These are phyloP conservation scores for Elongisporangium undulatum DNA, from an alignment of 352 stramenopile species.

Conservation along the genomic window DNA sequence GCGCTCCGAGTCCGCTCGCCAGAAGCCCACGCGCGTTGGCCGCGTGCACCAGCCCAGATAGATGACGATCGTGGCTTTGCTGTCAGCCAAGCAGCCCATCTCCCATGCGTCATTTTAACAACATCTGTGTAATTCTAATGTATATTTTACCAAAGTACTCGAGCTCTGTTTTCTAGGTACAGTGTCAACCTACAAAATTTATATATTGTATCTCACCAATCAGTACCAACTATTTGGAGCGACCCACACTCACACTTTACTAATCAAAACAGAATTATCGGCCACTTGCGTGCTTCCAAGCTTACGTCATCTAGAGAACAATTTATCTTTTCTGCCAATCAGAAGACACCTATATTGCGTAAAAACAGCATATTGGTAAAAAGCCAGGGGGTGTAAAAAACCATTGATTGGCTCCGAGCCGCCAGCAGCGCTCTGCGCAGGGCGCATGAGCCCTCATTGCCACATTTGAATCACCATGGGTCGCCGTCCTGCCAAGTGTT, in stretches of 20 bases:
- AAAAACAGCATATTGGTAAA: not conserved
- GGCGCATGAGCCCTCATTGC: not conserved
- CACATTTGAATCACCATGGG: constrained; percentile 20
- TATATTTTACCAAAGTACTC: not conserved
- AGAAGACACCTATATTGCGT: not conserved
- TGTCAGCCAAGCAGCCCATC: not conserved
- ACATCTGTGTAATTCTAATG: not conserved
- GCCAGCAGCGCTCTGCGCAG: not conserved
- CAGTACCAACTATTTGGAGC: not conserved
- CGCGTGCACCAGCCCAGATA: constrained; percentile 70
- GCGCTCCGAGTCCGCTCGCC: constrained; percentile 29
- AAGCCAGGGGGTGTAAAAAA: not conserved
- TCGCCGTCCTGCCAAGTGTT: constrained; percentile 96
- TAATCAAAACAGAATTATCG: not conserved
- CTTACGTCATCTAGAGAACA: not conserved
- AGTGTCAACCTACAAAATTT: not conserved
- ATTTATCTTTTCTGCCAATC: not conserved
- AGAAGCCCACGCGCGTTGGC: constrained; percentile 56
- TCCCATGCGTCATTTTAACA: not conserved
- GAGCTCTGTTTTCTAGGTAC: too few species aligned
- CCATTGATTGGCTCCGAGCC: not conserved
- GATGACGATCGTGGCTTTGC: not conserved
- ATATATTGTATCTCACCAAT: not conserved
- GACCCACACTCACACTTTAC: not conserved
- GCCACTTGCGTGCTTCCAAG: not conserved